These are phyloP conservation scores for Medicago lupulina DNA, from an alignment of 306 rosid genomes.

Conservation along the genomic window DNA sequence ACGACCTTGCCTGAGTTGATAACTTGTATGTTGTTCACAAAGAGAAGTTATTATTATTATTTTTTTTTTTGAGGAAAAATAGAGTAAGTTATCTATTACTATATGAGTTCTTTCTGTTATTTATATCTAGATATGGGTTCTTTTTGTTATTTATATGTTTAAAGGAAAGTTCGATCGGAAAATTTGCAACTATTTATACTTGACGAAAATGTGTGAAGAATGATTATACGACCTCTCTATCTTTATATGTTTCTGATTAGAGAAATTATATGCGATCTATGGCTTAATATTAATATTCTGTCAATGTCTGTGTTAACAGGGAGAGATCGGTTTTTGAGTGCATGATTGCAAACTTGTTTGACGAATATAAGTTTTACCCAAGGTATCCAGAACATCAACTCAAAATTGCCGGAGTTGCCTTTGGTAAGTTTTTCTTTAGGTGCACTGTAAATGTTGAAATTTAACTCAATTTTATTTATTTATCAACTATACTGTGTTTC, in stretches of 20 bases:
- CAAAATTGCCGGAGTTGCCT: constrained; percentile 87
- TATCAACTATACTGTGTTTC: neutral
- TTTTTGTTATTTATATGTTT: constrained; percentile 25
- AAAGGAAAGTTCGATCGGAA: neutral
- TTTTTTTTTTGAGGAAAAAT: no score
- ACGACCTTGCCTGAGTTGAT: constrained; percentile 10
- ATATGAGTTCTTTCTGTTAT: constrained; percentile 6
- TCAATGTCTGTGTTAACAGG: constrained; percentile 56
- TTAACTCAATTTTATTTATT: constrained; percentile 2
- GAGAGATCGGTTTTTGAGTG: constrained; percentile 84
- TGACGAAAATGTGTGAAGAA: neutral
- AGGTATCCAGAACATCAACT: constrained; percentile 98
- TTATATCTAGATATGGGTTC: neutral
- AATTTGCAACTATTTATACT: constrained; percentile 2
- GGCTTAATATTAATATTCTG: constrained; percentile 28
- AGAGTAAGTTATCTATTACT: neutral
- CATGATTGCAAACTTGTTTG: constrained; percentile 94
- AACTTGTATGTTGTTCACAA: neutral
- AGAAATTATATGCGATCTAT: neutral
- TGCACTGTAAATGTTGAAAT: constrained; percentile 39
- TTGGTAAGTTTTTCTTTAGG: constrained; percentile 68
- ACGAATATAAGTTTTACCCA: constrained; percentile 92
- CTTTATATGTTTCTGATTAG: neutral
- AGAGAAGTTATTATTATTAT: no score
- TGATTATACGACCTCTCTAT: constrained; percentile 23